A percentile compares a stretch with the other conserved stretches of the same genome.
These are phyloP conservation scores for Lotmaria passim DNA, from an alignment of 208 protist species.

Conservation along the genomic window DNA sequence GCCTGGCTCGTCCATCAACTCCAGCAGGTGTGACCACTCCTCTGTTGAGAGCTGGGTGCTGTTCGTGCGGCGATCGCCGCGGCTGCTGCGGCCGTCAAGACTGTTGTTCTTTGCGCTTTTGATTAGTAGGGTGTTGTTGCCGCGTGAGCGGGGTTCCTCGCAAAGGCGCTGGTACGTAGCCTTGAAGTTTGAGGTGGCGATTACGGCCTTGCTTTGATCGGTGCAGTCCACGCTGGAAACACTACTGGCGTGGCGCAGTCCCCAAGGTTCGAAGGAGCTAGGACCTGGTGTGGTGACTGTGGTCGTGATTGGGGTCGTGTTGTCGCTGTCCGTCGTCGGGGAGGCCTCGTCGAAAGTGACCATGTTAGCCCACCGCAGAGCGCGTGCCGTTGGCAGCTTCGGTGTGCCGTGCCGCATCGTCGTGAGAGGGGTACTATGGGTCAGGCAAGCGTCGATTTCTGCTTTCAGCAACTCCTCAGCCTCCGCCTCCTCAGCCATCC, in stretches of 20 bases:
- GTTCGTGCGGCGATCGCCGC: conserved; percentile 2
- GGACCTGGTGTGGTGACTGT: neutral
- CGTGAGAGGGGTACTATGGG: neutral
- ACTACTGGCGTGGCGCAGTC: neutral
- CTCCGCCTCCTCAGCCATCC: neutral
- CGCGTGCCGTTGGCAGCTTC: neutral
- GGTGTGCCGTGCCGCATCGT: conserved; percentile 8
- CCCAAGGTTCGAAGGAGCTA: neutral
- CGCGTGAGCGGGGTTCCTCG: conserved; percentile 7
- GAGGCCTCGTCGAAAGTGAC: neutral
- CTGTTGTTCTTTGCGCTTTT: neutral
- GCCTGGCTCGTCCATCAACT: neutral
- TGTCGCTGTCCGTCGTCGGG: neutral
- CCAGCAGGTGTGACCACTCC: conserved; percentile 7
- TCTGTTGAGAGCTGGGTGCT: conserved; percentile 6
- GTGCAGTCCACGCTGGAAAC: conserved; percentile 1
- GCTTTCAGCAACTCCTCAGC: neutral
- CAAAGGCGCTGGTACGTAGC: conserved; percentile 5
- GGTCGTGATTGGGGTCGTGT: neutral
- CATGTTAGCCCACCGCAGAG: neutral
- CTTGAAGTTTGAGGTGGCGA: conserved; percentile 14
- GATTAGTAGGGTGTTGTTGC: neutral
- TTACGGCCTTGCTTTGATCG: conserved; percentile 5
- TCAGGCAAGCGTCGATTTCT: neutral
- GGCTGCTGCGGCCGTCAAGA: neutral